Evolutionary conservation across 2,329 filamentous ascomycete genomes (phyloP).

Genomic region (Albifimbria verrucaria): DNA sequence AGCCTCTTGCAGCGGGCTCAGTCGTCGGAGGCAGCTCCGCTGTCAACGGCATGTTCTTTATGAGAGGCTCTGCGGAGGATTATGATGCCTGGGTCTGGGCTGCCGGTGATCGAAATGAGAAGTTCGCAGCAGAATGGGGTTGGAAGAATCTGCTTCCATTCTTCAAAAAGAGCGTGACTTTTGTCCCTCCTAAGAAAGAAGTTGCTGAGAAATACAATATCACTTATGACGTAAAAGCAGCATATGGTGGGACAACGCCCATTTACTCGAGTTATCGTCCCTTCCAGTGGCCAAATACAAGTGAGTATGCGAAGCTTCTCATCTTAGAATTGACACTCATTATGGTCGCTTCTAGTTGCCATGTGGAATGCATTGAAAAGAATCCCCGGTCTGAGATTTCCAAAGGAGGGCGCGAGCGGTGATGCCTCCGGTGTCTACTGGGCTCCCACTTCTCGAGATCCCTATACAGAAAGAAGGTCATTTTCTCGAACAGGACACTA

Average conservation of each 20-base stretch:
- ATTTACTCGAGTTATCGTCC: slow-evolving; percentile 12
- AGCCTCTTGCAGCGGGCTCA: slow-evolving; percentile 11
- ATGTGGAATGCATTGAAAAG: slow-evolving; percentile 13
- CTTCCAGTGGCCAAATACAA: slow-evolving; percentile 13
- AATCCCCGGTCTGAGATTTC: slow-evolving; percentile 20
- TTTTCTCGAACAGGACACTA: slow-evolving; percentile 25
- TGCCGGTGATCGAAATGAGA: slow-evolving; percentile 7
- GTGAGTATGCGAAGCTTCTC: not conserved
- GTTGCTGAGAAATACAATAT: slow-evolving; percentile 17
- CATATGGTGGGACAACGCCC: slow-evolving; percentile 9
- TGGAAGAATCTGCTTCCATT: slow-evolving; percentile 25
- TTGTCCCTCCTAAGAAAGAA: slow-evolving; percentile 13
- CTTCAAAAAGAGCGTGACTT: slow-evolving; percentile 19
- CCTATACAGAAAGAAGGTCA: slow-evolving; percentile 20
- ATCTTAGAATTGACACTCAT: not conserved
- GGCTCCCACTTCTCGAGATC: slow-evolving; percentile 26
- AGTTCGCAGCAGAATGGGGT: slow-evolving; percentile 16
- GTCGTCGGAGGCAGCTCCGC: slow-evolving; percentile 25
- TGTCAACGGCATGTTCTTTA: slow-evolving; percentile 23
- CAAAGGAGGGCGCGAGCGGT: slow-evolving; percentile 20
- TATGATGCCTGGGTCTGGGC: slow-evolving; percentile 21
- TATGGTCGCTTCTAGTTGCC: slow-evolving; percentile 1
- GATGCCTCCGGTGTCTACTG: slow-evolving; percentile 25
- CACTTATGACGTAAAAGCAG: slow-evolving; percentile 18
- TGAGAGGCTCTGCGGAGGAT: slow-evolving; percentile 23